Evolutionary conservation across 2,329 filamentous ascomycete genomes (phyloP), one percentile per base, ranked within the genome.

Genomic region (Penicillium italicum): DNA sequence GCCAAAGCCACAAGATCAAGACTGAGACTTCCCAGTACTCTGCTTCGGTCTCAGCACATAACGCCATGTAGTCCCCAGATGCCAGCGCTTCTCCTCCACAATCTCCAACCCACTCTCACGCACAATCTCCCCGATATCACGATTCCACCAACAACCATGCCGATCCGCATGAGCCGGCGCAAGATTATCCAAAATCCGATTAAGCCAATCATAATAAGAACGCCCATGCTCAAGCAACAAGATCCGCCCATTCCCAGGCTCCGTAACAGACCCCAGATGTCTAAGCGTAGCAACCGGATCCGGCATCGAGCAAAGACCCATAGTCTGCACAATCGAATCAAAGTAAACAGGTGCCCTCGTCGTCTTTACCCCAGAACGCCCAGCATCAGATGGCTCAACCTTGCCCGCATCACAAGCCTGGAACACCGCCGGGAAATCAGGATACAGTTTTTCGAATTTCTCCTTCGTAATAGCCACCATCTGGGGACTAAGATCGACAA

Each of bases 141-240:
- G 72, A 65, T 81, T 81, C 73, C 76, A 80, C 78, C 79, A 81
- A 64, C 79, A 81, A 16, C 79, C 79, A 68, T 79, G 77, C n/a
- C 73, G 69, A 59, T 79, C 69, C 33, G 79, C 79, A 67, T 80
- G 79, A 37, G 72, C 69, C 5, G 76, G 69, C 2, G 79, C 79
- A 53, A 76, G 64, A 47, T 75, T 76, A 61, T 80, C 78, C 53
- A 81, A 63, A 12, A 79, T 68, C 5, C 66, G 65, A 66, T 81
- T 80, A 59, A 80, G 36, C 75, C 77, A 79, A 24, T 62, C 67
- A 57, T 78, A 78, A 55, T 76, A 58, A 26, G 77, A 77, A 31
- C 77, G 69, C 16, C 79, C 79, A 67, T 81, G 79, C 60, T 81
- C 79, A 8, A 81, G 65, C 40, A 81, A 68, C 51, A 80, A 60